Evolutionary conservation across 495 filamentous ascomycete genomes (phyloP).

Genomic region (Neurospora intermedia): DNA sequence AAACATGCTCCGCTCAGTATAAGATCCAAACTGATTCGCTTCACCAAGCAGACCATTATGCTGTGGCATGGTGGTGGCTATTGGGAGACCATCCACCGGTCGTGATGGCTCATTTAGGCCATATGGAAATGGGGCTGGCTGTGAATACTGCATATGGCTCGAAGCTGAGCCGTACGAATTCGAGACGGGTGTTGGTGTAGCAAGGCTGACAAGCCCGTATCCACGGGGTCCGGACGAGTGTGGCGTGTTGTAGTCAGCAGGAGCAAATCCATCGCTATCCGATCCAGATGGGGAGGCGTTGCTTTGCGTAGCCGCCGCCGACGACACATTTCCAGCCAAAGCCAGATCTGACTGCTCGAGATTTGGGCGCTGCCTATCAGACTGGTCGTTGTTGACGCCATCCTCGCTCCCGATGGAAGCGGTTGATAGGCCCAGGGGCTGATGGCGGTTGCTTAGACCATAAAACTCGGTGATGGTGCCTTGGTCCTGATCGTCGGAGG

Average conservation of each 20-base stretch:
- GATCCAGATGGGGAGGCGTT: constrained; percentile 10
- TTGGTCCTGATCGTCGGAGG: constrained; percentile 22
- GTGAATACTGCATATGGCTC: constrained; percentile 9
- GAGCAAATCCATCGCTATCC: constrained; percentile 10
- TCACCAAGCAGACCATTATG: constrained; percentile 9
- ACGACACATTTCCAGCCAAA: neutral
- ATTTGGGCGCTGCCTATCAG: constrained; percentile 2
- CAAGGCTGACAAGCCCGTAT: neutral
- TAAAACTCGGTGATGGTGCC: constrained; percentile 18
- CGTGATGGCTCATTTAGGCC: neutral
- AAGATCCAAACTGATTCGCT: constrained; percentile 5
- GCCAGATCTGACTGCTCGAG: neutral
- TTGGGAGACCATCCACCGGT: neutral
- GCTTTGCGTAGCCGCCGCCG: neutral
- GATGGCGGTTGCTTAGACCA: constrained; percentile 20
- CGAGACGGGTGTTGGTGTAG: neutral
- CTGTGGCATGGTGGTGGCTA: neutral
- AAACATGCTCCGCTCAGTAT: constrained; percentile 16
- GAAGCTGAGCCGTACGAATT: constrained; percentile 5
- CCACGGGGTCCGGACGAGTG: neutral
- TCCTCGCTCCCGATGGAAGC: constrained; percentile 22
- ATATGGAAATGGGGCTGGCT: constrained; percentile 6
- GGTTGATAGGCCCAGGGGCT: constrained; percentile 25
- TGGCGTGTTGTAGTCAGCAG: constrained; percentile 7
- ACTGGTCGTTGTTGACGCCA: constrained; percentile 15